phyloP scores from a whole-genome alignment of 495 filamentous ascomycete species.

The Aspergillus homomorphus region DNA sequence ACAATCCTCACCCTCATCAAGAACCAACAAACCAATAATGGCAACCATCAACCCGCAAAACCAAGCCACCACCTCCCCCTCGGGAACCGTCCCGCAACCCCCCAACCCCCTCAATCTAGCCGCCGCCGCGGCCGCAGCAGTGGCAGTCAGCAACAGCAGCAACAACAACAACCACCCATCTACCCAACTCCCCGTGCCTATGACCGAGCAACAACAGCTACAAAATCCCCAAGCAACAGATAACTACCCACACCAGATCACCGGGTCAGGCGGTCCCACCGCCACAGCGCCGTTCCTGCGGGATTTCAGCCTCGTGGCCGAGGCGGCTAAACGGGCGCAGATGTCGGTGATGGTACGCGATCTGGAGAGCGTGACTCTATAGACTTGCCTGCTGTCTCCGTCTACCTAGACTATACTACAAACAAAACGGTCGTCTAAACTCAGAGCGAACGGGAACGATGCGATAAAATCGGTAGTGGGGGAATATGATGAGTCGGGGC shows the following conservation, averaged over 20 bases:
- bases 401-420: too few species aligned
- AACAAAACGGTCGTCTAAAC: too few species aligned
- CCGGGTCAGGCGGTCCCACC: conserved; percentile 44
- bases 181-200: conserved; percentile 1
- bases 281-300: conserved; percentile 62
- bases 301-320: conserved; percentile 85
- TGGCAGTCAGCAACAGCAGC: conserved; percentile 4
- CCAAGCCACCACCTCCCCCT: conserved; percentile 6
- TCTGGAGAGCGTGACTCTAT: conserved; percentile 55
- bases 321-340: conserved; percentile 90
- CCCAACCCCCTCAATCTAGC: conserved; percentile 6
- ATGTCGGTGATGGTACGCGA: conserved; percentile 84
- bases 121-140: conserved; percentile 5
- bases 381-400: too few species aligned
- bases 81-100: conserved; percentile 2
- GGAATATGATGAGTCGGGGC: too few species aligned
- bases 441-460: too few species aligned
- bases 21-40: background rate
- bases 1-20: background rate
- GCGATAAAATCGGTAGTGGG: too few species aligned
- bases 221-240: conserved; percentile 18
- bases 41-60: background rate
- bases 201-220: conserved; percentile 7
- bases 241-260: conserved; percentile 30
- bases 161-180: background rate